Percentiles rank a stretch among this genome's conserved stretches.
phyloP scores from a whole-genome alignment of 2,329 filamentous ascomycete genomes.

The Sclerotinia spermophila region DNA sequence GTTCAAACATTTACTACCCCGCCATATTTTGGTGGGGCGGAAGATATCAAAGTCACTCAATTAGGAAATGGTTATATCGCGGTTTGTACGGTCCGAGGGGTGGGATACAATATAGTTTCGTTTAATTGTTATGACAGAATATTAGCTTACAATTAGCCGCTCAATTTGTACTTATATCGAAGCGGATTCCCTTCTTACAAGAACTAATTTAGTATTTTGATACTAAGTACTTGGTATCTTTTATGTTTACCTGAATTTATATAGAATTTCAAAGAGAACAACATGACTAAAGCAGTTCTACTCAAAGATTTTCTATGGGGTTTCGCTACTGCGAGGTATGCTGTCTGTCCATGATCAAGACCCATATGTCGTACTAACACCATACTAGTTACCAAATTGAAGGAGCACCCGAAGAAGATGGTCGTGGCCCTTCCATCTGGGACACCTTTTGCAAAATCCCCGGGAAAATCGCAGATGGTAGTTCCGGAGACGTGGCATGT shows the following conservation, averaged over 20 bases:
- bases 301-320: slow-evolving; percentile 73
- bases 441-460: slow-evolving; percentile 80
- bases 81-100: slow-evolving; percentile 31
- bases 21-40: slow-evolving; percentile 24
- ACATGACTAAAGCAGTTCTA: slow-evolving; percentile 49
- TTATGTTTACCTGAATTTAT: slow-evolving; percentile 15
- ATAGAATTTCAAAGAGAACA: slow-evolving; percentile 17
- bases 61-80: slow-evolving; percentile 23
- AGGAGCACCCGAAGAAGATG: slow-evolving; percentile 69
- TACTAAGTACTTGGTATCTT: neutral
- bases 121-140: slow-evolving; percentile 10
- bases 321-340: slow-evolving; percentile 72
- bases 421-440: slow-evolving; percentile 81
- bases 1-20: slow-evolving; percentile 1
- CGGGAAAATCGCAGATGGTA: slow-evolving; percentile 78
- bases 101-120: neutral
- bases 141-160: slow-evolving; percentile 11
- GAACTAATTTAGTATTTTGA: neutral
- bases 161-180: slow-evolving; percentile 17
- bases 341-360: slow-evolving; percentile 27
- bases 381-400: slow-evolving; percentile 77
- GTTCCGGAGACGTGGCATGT: slow-evolving; percentile 73
- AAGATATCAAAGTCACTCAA: slow-evolving; percentile 21
- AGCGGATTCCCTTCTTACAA: neutral
- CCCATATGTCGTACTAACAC: neutral